A percentile compares a stretch with the other conserved stretches of the same genome.
phyloP scores from a whole-genome alignment of 2,329 filamentous ascomycete genomes.

The Colletotrichum plurivorum region DNA sequence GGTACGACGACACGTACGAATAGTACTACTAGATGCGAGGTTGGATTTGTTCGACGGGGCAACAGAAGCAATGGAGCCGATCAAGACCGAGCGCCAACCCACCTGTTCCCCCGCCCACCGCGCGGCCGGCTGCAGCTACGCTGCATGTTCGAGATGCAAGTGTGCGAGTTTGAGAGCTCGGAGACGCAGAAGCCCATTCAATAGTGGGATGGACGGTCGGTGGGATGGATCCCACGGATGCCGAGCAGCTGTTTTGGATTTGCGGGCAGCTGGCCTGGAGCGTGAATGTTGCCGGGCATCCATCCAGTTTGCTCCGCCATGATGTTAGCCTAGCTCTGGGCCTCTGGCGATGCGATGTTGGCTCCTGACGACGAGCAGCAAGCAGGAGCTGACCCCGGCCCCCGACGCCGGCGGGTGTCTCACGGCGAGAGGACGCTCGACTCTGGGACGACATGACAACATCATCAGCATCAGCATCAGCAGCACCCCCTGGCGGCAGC shows the following conservation, averaged over 20 bases:
- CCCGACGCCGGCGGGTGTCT: slow-evolving; percentile 22
- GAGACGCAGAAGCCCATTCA: slow-evolving; percentile 16
- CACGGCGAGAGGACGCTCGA: slow-evolving; percentile 5
- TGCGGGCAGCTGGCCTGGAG: slow-evolving; percentile 28
- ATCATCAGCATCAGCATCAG: slow-evolving; percentile 24
- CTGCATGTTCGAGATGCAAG: slow-evolving; percentile 16
- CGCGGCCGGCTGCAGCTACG: slow-evolving; percentile 33
- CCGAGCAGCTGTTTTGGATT: slow-evolving; percentile 30
- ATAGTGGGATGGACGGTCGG: slow-evolving; percentile 14
- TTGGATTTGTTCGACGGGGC: slow-evolving; percentile 33
- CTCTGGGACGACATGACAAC: slow-evolving; percentile 31
- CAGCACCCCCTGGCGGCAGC: slow-evolving; percentile 9
- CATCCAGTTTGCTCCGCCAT: slow-evolving; percentile 33
- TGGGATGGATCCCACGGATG: slow-evolving; percentile 26
- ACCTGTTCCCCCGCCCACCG: slow-evolving; percentile 35
- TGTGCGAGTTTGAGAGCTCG: slow-evolving; percentile 21
- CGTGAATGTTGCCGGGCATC: slow-evolving; percentile 29
- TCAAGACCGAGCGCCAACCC: slow-evolving; percentile 8
- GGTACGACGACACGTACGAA: neutral
- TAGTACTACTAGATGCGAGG: neutral
- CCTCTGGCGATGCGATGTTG: slow-evolving; percentile 2
- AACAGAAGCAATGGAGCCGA: slow-evolving; percentile 34
- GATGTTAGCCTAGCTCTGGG: neutral
- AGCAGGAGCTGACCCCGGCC: slow-evolving; percentile 14
- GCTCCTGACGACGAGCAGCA: neutral